Percentiles rank a stretch among this genome's conserved stretches.
Evolutionary conservation across 2,329 filamentous ascomycete species (phyloP).

Genomic region (Alternaria dauci): DNA sequence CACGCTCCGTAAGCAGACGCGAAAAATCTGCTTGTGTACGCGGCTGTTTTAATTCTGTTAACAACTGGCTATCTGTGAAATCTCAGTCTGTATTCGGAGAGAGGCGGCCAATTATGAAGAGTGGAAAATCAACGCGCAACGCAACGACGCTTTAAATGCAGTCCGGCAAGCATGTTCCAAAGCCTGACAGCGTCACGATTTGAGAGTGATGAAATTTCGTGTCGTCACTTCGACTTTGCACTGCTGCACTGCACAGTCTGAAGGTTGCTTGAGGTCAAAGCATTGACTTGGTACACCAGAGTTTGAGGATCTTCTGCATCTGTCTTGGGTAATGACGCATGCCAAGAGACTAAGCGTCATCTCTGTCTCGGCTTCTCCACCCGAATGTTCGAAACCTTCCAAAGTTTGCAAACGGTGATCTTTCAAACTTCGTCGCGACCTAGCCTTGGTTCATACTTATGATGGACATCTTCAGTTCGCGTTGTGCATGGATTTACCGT

Average conservation of each 20-base stretch:
- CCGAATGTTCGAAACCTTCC: background rate
- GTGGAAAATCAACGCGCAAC: background rate
- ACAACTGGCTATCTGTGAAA: background rate
- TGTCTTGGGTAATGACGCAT: background rate
- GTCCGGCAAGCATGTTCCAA: background rate
- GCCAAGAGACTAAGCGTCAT: background rate
- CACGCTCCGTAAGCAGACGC: background rate
- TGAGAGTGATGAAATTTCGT: background rate
- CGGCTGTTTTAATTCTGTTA: background rate
- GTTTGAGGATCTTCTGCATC: background rate
- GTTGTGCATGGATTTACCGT: background rate
- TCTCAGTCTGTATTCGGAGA: background rate
- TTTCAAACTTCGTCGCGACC: background rate
- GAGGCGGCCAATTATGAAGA: background rate
- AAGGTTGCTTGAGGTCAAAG: background rate
- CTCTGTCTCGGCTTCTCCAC: background rate
- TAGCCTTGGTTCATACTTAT: no score
- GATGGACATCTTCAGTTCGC: background rate
- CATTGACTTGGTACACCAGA: background rate
- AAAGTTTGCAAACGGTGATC: background rate
- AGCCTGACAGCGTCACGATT: accelerated
- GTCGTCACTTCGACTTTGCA: background rate
- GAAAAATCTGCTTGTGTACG: background rate
- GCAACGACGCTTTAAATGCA: background rate
- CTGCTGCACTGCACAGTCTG: background rate